A percentile compares a stretch with the other conserved stretches of the same genome.
These are phyloP conservation scores for Chara braunii DNA, from an alignment of 139 green algal genomes.

Conservation along the genomic window DNA sequence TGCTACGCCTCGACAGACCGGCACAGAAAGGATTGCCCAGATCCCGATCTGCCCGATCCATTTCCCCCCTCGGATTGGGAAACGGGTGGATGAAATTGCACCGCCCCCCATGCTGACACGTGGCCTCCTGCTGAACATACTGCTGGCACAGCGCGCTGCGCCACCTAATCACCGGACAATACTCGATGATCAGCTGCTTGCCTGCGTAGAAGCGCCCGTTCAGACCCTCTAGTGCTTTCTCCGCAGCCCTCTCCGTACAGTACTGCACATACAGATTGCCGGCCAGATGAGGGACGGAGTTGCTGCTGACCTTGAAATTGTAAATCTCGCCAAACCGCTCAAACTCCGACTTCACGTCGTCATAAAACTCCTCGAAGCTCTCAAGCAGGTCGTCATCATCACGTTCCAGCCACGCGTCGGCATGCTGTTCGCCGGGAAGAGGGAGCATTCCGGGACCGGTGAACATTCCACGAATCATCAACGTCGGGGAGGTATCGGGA, in stretches of 20 bases:
- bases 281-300: conserved; percentile 10
- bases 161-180: conserved; percentile 20
- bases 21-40: too few species aligned
- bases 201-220: conserved; percentile 21
- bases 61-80: conserved; percentile 17
- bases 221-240: conserved; percentile 5
- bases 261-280: conserved; percentile 35
- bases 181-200: conserved; percentile 32
- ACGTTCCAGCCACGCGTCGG: conserved; percentile 11
- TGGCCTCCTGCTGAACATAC: too few species aligned
- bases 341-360: conserved; percentile 32
- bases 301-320: conserved; percentile 36
- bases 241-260: not conserved
- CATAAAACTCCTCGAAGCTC: conserved; percentile 19
- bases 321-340: conserved; percentile 11
- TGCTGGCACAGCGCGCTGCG: conserved; percentile 23
- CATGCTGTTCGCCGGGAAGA: conserved; percentile 10
- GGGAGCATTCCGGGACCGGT: not conserved
- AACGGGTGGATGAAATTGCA: conserved; percentile 36
- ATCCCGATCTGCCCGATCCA: conserved; percentile 19
- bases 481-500: conserved; percentile 17
- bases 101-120: not conserved
- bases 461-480: conserved; percentile 28
- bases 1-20: too few species aligned
- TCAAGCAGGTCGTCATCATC: not conserved